Evolutionary conservation across 805 yeast species (phyloP), one percentile per base, ranked within the genome.

Genomic region (Suhomyces sp.): DNA sequence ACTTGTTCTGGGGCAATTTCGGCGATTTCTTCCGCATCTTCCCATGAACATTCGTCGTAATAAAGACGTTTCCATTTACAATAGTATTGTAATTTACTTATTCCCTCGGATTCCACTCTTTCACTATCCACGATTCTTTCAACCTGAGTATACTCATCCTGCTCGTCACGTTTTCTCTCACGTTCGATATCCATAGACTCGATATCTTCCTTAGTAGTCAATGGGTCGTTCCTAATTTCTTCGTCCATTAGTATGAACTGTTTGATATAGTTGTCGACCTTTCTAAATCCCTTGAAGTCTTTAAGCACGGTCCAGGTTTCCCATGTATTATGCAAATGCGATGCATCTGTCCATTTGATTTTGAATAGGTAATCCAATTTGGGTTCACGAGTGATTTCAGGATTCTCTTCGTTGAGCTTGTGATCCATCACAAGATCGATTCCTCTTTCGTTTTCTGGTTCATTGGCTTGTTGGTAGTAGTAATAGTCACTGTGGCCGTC

Each of bases 21-120:
- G 2, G 93, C 97, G 46, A 93, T 88, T 44, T 78, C 83, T 33
- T 81, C 82, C 1, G 97, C 97, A 46, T 79, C 77, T 63, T 93
- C 99, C 98, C 98, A 93, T 4, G 98, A 88, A 40, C 96, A 87
- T 50, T 86, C 95, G 60, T 95, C 98, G 54, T 93, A 93, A 51
- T 88, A 85, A 18, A 93, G 72, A 36, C 98, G 75, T 54, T 80
- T 82, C 98, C 98, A 93, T 60, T 93, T 93, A 42, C 90, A 91
- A 42, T 83, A 76, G 59, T 93, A 93, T 54, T 81, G 82, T 43
- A 93, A 69, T 36, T 75, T 80, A 15, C 82, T 77, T 19, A 72
- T 73, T 25, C 85, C 88, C 9, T 79, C 88, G 21, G 68, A 67
- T 10, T 71, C 73, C 21, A 76, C 66, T 56, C 98, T 79, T 49